phyloP scores from a whole-genome alignment of 352 stramenopile genomes.

The Phytophthora rubi region DNA sequence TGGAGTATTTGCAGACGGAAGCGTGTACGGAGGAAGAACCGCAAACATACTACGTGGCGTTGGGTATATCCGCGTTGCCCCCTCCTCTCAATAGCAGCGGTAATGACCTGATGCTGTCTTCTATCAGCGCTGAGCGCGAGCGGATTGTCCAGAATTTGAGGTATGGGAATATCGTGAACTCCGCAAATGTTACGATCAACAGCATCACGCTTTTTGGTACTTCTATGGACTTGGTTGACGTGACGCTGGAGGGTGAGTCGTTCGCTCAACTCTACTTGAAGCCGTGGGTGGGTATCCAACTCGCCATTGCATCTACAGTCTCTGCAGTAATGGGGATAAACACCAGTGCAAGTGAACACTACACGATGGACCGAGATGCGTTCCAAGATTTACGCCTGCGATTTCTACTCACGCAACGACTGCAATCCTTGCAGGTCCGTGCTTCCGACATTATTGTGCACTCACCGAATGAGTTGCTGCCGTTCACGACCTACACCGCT shows the following conservation, averaged over 20 bases:
- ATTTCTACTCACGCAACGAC: constrained; percentile 18
- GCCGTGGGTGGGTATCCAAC: constrained; percentile 32
- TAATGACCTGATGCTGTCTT: constrained; percentile 5
- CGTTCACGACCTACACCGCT: constrained; percentile 13
- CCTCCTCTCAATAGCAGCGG: constrained; percentile 11
- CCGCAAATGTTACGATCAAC: constrained; percentile 16
- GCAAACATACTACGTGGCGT: constrained; percentile 18
- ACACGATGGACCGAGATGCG: constrained; percentile 13
- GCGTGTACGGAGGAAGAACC: constrained; percentile 8
- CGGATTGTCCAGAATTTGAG: constrained; percentile 25
- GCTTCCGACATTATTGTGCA: constrained; percentile 26
- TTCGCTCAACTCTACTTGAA: constrained; percentile 36
- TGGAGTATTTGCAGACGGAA: constrained; percentile 35
- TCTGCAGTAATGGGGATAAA: constrained; percentile 3
- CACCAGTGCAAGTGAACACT: constrained; percentile 6
- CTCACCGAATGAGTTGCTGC: constrained; percentile 10
- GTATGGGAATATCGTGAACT: constrained; percentile 4
- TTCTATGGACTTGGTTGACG: constrained; percentile 29
- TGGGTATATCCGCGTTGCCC: constrained; percentile 32
- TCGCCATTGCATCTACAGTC: constrained; percentile 17
- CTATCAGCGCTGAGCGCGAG: constrained; percentile 27
- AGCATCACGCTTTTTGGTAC: constrained; percentile 25
- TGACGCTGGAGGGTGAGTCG: constrained; percentile 28
- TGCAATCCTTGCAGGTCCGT: constrained; percentile 12
- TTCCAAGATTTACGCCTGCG: constrained; percentile 27